Evolutionary conservation across 305 asterid genomes (phyloP).

Genomic region (Fraxinus paxiana): DNA sequence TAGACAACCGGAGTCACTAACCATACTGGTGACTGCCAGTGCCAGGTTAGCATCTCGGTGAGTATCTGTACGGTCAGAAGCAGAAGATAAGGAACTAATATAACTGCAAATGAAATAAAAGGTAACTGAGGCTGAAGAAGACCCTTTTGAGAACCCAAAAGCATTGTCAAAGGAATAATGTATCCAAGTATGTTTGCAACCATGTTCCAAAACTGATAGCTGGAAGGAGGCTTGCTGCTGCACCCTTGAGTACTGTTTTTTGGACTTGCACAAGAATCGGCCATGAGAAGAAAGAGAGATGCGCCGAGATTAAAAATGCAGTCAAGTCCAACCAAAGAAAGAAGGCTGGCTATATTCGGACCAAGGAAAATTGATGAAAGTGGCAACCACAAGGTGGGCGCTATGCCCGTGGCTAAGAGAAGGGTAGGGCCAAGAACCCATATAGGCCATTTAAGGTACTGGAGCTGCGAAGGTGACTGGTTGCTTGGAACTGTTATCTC

Average conservation of each 20-base stretch:
- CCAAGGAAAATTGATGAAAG: slow-evolving; percentile 75
- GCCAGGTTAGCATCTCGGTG: slow-evolving; percentile 91
- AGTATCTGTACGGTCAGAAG: slow-evolving; percentile 68
- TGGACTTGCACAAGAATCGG: slow-evolving; percentile 67
- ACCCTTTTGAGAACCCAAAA: slow-evolving; percentile 52
- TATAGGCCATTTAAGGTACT: slow-evolving; percentile 51
- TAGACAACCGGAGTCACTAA: slow-evolving; percentile 77
- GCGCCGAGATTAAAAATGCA: slow-evolving; percentile 93
- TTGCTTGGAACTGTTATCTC: slow-evolving; percentile 21
- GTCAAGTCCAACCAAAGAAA: slow-evolving; percentile 84
- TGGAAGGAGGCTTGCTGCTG: slow-evolving; percentile 58
- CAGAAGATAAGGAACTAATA: slow-evolving; percentile 83
- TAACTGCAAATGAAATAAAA: slow-evolving; percentile 54
- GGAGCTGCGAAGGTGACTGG: slow-evolving; percentile 28
- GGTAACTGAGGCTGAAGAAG: slow-evolving; percentile 58
- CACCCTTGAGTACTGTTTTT: slow-evolving; percentile 22
- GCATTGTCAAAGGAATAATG: slow-evolving; percentile 44
- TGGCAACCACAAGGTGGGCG: slow-evolving; percentile 90
- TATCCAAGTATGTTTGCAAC: slow-evolving; percentile 57
- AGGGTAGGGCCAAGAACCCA: slow-evolving; percentile 80
- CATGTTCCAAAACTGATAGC: slow-evolving; percentile 77
- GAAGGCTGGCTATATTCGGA: slow-evolving; percentile 88
- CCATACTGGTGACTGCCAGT: slow-evolving; percentile 97
- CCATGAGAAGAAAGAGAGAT: slow-evolving; percentile 82
- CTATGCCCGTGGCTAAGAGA: slow-evolving; percentile 78